Percentiles rank a stretch among this genome's conserved stretches.
phyloP scores from a whole-genome alignment of 106 monocot species.

The Apostasia shenzhenica region DNA sequence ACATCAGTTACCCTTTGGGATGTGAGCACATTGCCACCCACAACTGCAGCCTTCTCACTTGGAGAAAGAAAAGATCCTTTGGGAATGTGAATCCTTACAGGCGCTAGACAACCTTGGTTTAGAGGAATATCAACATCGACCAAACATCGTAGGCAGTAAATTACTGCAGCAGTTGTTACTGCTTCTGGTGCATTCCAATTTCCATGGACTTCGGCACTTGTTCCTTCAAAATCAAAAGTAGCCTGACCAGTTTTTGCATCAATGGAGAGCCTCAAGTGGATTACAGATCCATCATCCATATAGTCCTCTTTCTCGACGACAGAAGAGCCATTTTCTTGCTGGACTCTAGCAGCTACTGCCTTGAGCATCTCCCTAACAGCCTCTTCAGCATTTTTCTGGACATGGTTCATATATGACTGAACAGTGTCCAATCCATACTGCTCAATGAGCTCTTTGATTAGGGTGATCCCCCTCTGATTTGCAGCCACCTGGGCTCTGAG shows the following conservation, averaged over 20 bases:
- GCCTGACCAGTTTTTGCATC: conserved; percentile 71
- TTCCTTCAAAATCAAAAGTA: conserved; percentile 71
- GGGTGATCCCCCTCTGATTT: conserved; percentile 80
- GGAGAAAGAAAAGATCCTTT: conserved; percentile 82
- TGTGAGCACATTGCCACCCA: conserved; percentile 95
- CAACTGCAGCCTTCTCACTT: conserved; percentile 89
- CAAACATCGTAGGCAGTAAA: conserved; percentile 80
- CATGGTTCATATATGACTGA: conserved; percentile 80
- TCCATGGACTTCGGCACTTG: conserved; percentile 84
- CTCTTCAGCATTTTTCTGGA: conserved; percentile 84
- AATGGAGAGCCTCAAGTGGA: conserved; percentile 69
- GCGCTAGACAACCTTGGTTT: conserved; percentile 90
- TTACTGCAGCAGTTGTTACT: conserved; percentile 84
- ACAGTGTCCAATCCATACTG: conserved; percentile 71
- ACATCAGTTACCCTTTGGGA: conserved; percentile 92
- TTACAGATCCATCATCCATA: conserved; percentile 90
- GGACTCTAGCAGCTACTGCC: conserved; percentile 41
- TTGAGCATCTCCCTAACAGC: conserved; percentile 95
- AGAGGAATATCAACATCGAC: conserved; percentile 85
- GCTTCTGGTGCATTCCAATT: conserved; percentile 97
- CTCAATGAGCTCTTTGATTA: conserved; percentile 89
- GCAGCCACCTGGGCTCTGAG: conserved; percentile 89
- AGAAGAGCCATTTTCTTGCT: conserved; percentile 27
- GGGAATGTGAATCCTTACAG: conserved; percentile 76
- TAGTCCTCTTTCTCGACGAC: conserved; percentile 77